A percentile compares a stretch with the other conserved stretches of the same genome.
These are phyloP conservation scores for Hericium rajendrae DNA, from an alignment of 768 basidiomycete species.

Conservation along the genomic window DNA sequence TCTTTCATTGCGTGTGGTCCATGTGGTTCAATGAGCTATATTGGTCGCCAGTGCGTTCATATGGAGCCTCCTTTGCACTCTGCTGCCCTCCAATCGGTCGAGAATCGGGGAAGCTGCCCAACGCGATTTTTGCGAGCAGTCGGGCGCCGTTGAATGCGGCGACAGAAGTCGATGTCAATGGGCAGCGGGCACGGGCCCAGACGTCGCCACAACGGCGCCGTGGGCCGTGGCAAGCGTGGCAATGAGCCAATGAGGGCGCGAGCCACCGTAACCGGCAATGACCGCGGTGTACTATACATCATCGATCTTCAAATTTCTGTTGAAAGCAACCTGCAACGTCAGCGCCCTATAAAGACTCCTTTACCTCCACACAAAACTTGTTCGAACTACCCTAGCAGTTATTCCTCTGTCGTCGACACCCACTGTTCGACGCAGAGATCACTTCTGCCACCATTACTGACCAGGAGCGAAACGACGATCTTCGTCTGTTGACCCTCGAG, in stretches of 20 bases:
- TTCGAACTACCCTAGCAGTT: no score
- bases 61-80: background rate
- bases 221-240: background rate
- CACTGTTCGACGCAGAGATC: conserved; percentile 26
- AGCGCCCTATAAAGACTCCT: background rate
- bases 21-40: no score
- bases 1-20: no score
- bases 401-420: conserved; percentile 19
- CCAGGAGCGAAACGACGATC: conserved; percentile 70
- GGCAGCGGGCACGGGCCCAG: background rate
- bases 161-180: no score
- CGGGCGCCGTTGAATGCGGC: no score
- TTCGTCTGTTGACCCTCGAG: conserved; percentile 76
- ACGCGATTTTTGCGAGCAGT: background rate
- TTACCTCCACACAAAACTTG: background rate
- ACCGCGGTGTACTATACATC: background rate
- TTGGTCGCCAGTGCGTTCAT: background rate
- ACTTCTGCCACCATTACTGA: conserved; percentile 56
- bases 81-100: background rate
- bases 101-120: background rate
- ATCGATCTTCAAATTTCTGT: background rate
- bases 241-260: background rate
- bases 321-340: background rate
- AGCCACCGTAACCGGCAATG: background rate
- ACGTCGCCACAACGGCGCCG: background rate